Evolutionary conservation across 305 asterid species (phyloP), one percentile per base, ranked within the genome.

Genomic region (Fraxinus albicans): DNA sequence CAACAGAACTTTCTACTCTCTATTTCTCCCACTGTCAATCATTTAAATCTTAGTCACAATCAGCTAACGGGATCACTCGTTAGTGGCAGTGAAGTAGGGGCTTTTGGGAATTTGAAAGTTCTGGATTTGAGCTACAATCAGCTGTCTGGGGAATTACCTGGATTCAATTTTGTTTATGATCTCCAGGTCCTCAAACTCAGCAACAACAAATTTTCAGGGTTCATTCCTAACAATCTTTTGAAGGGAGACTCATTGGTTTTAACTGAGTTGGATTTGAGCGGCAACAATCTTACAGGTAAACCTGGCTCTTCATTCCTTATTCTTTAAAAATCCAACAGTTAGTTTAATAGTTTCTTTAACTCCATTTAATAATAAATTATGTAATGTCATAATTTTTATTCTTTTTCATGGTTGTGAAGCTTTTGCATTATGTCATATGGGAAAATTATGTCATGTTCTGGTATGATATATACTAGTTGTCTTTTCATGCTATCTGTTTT

Each of bases 111-210:
- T 90, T 87, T 96, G 88, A 89, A 88, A 87, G 92, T 91, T 73
- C 83, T 96, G 90, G 99, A 96, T 93, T 92, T 96, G 91, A 96
- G 99, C 91, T 89, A 89, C 88, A 96, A 96, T 87, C 97, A 93
- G 88, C 86, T 96, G 6, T 91, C 96, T 25, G 99, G 98, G 53
- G 99, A 92, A 76, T 84, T 96, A 55, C 98, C 99, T 1, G 97
- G 93, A 67, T 96, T 96, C 83, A 92, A 84, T 79, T 96, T 95
- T 38, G 96, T 93, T 34, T 96, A 95, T 81, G 98, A 96, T 86
- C 98, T 96, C 79, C 92, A 92, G 86, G 90, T 96, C 58, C 88
- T 96, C 79, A 96, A 86, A 84, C 95, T 96, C 69, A 88, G 97
- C 78, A 92, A 88, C 87, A 96, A 96, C 82, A 79, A 76, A 72